Percentiles rank a stretch among this genome's conserved stretches.
These are phyloP conservation scores for Heliosperma pusillum DNA, from an alignment of 148 eudicot species.

Conservation along the genomic window DNA sequence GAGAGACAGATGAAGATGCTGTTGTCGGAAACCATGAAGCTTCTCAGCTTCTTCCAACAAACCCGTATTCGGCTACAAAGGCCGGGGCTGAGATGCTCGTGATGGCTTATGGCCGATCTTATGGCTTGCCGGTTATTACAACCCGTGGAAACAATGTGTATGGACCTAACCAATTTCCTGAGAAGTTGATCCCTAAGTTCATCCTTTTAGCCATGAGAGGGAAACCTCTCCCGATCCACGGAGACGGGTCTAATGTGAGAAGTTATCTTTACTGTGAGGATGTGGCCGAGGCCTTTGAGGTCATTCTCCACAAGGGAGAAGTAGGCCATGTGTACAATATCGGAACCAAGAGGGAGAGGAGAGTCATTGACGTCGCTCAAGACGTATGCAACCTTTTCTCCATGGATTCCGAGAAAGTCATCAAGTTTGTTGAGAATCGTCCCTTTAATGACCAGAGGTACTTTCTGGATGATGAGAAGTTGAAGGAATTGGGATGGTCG, in stretches of 20 bases:
- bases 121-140: constrained; percentile 72
- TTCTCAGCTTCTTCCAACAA: constrained; percentile 81
- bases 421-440: constrained; percentile 60
- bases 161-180: constrained; percentile 85
- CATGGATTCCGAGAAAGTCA: constrained; percentile 33
- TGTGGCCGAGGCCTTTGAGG: constrained; percentile 87
- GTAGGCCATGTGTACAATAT: constrained; percentile 77
- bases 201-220: constrained; percentile 78
- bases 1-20: constrained; percentile 82
- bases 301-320: constrained; percentile 71
- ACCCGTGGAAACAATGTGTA: constrained; percentile 83
- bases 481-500: constrained; percentile 57
- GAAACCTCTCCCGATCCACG: constrained; percentile 63
- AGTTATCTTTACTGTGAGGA: constrained; percentile 86
- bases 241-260: constrained; percentile 77
- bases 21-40: constrained; percentile 72
- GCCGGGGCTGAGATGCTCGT: constrained; percentile 95
- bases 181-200: constrained; percentile 75
- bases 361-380: constrained; percentile 58
- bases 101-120: constrained; percentile 80
- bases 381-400: constrained; percentile 53
- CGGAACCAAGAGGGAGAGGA: constrained; percentile 58
- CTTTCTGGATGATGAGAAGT: constrained; percentile 56
- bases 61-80: constrained; percentile 85
- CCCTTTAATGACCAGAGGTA: constrained; percentile 70